phyloP scores from a whole-genome alignment of 1,139 yeast species.

The Geotrichum histeridarum region DNA sequence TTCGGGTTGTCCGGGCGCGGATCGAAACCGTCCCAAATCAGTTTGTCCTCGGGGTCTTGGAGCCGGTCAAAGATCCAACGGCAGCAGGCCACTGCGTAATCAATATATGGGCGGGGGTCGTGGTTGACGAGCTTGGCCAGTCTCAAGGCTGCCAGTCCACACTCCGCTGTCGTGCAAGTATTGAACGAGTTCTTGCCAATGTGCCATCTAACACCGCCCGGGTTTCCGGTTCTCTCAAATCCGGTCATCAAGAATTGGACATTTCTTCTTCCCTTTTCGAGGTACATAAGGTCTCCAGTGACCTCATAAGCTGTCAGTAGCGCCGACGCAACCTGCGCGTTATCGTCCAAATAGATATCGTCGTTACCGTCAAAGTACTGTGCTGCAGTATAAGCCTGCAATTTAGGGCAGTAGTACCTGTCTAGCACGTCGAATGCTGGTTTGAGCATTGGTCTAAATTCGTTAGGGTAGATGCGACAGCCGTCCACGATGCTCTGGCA shows the following conservation, averaged over 20 bases:
- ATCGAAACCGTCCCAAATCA: constrained; percentile 57
- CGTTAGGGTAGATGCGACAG: constrained; percentile 53
- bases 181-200: constrained; percentile 54
- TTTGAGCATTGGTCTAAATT: constrained; percentile 52
- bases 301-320: constrained; percentile 66
- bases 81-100: constrained; percentile 52
- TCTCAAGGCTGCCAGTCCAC: constrained; percentile 62
- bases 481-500: constrained; percentile 60
- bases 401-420: constrained; percentile 49
- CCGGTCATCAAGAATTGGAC: constrained; percentile 65
- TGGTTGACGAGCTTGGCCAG: constrained; percentile 47
- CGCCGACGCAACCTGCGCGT: constrained; percentile 69
- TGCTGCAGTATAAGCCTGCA: constrained; percentile 56
- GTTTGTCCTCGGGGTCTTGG: constrained; percentile 52
- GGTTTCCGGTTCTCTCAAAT: constrained; percentile 40
- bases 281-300: constrained; percentile 50
- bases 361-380: constrained; percentile 52
- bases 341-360: constrained; percentile 71
- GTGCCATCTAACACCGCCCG: constrained; percentile 69
- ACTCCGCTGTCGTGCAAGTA: constrained; percentile 66
- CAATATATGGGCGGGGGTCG: constrained; percentile 44
- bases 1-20: constrained; percentile 41
- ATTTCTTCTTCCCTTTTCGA: constrained; percentile 56
- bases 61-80: constrained; percentile 51
- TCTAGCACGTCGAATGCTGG: constrained; percentile 51